A percentile compares a stretch with the other conserved stretches of the same genome.
These are phyloP conservation scores for Fusarium brachygibbosum DNA, from an alignment of 2,329 filamentous ascomycete genomes.

Conservation along the genomic window DNA sequence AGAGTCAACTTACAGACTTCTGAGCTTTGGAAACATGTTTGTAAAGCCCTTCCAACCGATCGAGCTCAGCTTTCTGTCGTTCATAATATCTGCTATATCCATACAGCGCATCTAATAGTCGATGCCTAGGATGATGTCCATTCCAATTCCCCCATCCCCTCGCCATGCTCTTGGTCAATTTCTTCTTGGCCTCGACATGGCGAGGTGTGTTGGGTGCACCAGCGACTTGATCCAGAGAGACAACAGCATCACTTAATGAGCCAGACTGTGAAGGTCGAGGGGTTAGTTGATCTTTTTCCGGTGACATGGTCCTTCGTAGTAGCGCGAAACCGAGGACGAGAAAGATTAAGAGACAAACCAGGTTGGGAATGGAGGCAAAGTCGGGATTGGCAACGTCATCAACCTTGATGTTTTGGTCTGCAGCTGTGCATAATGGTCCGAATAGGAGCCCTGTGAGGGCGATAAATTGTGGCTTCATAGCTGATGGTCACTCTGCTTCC, in stretches of 20 bases:
- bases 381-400: slow-evolving; percentile 11
- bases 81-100: slow-evolving; percentile 55
- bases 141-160: slow-evolving; percentile 52
- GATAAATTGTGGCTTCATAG: slow-evolving; percentile 24
- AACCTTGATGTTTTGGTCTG: slow-evolving; percentile 29
- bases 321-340: not conserved
- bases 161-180: slow-evolving; percentile 50
- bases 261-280: slow-evolving; percentile 19
- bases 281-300: slow-evolving; percentile 15
- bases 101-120: slow-evolving; percentile 57
- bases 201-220: slow-evolving; percentile 41
- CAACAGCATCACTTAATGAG: slow-evolving; percentile 34
- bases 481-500: not conserved
- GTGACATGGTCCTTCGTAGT: slow-evolving; percentile 2
- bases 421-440: slow-evolving; percentile 16
- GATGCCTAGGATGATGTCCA: slow-evolving; percentile 55
- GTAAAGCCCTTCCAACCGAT: slow-evolving; percentile 55
- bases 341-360: slow-evolving; percentile 37
- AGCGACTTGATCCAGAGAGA: slow-evolving; percentile 47
- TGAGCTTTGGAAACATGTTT: slow-evolving; percentile 55
- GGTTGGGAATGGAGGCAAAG: slow-evolving; percentile 29
- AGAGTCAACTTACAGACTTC: slow-evolving; percentile 33
- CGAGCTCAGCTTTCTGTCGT: slow-evolving; percentile 54
- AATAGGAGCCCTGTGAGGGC: slow-evolving; percentile 19
- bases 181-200: slow-evolving; percentile 52